Base-by-base conservation (phyloP, 257 asterid species). In the Plantago elongata region DNA sequence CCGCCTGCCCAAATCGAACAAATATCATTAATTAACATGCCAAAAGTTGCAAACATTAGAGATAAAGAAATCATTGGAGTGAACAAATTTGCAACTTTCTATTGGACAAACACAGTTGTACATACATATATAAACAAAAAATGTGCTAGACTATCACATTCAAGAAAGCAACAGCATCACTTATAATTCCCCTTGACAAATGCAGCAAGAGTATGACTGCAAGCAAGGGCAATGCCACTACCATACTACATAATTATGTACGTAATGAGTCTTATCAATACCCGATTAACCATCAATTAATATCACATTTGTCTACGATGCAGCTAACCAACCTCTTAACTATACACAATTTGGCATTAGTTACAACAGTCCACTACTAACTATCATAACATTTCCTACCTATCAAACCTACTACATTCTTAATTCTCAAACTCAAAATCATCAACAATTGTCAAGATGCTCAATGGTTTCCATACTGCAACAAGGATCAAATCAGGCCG, bases 1-100 rank as follows among this genome's bases (percentile, higher is more conserved):
- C 91, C 52, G 88, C 90, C 95, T 86, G 88, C 69, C 74, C 69
- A 67, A 60, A 65, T 30, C 9, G 48, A 63, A 49, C 34, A 64
- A 51, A 38, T 49, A 11, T 40, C 56, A 40, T 65, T 54, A 18
- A 60, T n/a, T 22, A 60, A 56, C 13, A 43, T 54, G 57, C 47
- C 42, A 57, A 52, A 17, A 9, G 40, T 34, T 34, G 40, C 40
- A 34, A 13, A 51, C 7, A 42, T 58, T 58, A 42, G 42, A 58
- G 40, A 27, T 54, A 27, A 27, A 37, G 40, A 22, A 9, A 55
- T 30, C 52, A 37, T n/a, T 59, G 34, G 16, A 37, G 13, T 27
- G 49, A 60, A 74, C 45, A 65, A 51, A 16, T 37, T 16, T 47
- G 67, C 73, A 61, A 54, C 69, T 63, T 46, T 34, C 42, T 14